phyloP scores from a whole-genome alignment of 176 grass and related monocot genomes.

The Poa pratensis region DNA sequence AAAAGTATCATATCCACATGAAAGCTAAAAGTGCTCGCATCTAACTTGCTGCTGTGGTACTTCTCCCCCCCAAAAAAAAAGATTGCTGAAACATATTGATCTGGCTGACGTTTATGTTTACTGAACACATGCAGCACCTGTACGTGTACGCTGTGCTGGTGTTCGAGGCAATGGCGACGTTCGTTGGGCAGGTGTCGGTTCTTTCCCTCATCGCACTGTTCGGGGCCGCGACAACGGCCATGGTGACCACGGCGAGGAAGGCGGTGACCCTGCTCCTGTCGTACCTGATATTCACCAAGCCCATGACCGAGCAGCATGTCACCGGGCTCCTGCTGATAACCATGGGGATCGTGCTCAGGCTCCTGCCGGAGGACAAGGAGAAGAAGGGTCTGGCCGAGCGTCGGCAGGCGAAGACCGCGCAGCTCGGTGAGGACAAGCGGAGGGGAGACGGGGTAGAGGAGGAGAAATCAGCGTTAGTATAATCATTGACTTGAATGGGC shows the following conservation, averaged over 20 bases:
- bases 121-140: constrained; percentile 61
- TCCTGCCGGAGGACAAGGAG: constrained; percentile 74
- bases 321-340: constrained; percentile 72
- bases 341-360: constrained; percentile 88
- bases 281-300: constrained; percentile 96
- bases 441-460: constrained; percentile 33
- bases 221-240: constrained; percentile 79
- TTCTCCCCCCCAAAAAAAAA: background rate
- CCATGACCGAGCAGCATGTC: constrained; percentile 80
- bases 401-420: constrained; percentile 13
- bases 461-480: constrained; percentile 58
- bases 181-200: constrained; percentile 91
- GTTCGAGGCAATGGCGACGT: constrained; percentile 93
- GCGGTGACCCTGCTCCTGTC: constrained; percentile 86
- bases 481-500: background rate
- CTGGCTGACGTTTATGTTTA: background rate
- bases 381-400: background rate
- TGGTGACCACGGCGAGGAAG: constrained; percentile 91
- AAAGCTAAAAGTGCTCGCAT: background rate
- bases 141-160: constrained; percentile 92
- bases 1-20: constrained; percentile 17
- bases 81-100: background rate
- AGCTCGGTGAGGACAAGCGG: constrained; percentile 28
- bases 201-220: constrained; percentile 91
- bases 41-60: background rate